Evolutionary conservation across 1,284 basidiomycete genomes (phyloP), one percentile per base, ranked within the genome.

Genomic region (Thecaphora thlaspeos): DNA sequence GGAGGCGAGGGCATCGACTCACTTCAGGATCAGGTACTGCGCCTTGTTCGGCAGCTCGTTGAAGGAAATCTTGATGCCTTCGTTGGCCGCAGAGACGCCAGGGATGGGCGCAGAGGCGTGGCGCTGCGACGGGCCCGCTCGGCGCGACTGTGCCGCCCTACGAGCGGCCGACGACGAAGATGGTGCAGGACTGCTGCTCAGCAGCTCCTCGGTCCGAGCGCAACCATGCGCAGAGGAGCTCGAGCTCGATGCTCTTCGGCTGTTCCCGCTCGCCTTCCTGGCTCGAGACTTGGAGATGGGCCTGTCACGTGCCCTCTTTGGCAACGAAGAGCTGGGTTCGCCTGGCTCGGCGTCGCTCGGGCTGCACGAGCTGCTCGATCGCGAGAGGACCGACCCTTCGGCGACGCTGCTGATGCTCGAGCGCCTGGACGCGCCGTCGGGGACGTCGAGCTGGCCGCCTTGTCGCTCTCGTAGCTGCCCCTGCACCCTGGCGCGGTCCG

Each of bases 11-110:
- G n/a, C n/a, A n/a, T n/a, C 36, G n/a, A 47, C 49, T 51, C 45
- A 53, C 48, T 77, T 77, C 24, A 77, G 41, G 26, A 77, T 77
- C 23, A 77, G 43, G 47, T 76, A 77, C 56, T 77, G 75, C 36
- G 74, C 75, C 47, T 68, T 71, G 48, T 77, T 76, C 17, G 75
- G 75, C 46, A 77, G 46, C 41, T 70, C 68, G 55, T 77, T 77
- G 68, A 77, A 77, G 38, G 70, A 63, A 9, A 76, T 53, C 21
- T 11, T 5, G 26, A 28, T 28, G 26, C 26, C 26, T 11, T 28
- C 26, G 7, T 5, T 11, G 7, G 26, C 26, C 26, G 26, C 26
- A 5, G 26, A 11, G 26, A 28, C 11, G 26, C 26, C 11, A 5
- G 26, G 11, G 26, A 11, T 11, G 11, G 11, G 5, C 26, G 26